Evolutionary conservation across 495 filamentous ascomycete genomes (phyloP), one percentile per base, ranked within the genome.

Genomic region (Penicillium ucsense): DNA sequence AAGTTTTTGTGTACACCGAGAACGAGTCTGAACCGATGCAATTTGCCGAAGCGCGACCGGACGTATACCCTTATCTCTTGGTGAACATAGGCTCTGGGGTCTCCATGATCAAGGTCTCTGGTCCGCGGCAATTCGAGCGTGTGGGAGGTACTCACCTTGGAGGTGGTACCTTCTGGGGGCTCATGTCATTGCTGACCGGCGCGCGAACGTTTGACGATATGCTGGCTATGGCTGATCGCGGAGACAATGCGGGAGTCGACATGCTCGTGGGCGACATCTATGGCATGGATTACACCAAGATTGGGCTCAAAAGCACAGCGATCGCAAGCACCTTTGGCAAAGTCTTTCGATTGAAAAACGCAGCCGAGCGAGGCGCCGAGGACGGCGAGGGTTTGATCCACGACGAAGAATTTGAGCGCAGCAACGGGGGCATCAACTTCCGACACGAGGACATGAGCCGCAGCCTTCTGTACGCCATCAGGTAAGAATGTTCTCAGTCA

Each of bases 11-110:
- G 12, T 97, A 97, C 66, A 88, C 81, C 54, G 92, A 96, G 63
- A 80, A 79, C 51, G 88, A 94, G 57, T 68, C 75, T 9, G 76
- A 92, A 50, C 88, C 89, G 10, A 94, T 94, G 84, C 77, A 84
- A 50, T 95, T 91, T 60, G 79, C 83, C 49, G 74, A 83, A 45
- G 75, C 86, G 8, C 75, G 76, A 38, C 64, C 79, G 20, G 80
- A 90, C 52, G 85, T 94, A 38, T 98, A 98, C 63, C 92, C 92
- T 0, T 98, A 98, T 60, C 81, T 98, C 20, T 81, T 98, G 32
- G 92, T 98, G 46, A 98, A 98, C 67, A 98, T 98, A 54, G 92
- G 92, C n/a, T 96, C 90, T 31, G 92, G 92, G 31, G 92, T 98
- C 8, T 89, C 83, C n/a, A 96, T 98, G 78, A 85, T 98, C 64